phyloP scores from a whole-genome alignment of 1,284 basidiomycete genomes.

The Hypsizygus ulmarius region DNA sequence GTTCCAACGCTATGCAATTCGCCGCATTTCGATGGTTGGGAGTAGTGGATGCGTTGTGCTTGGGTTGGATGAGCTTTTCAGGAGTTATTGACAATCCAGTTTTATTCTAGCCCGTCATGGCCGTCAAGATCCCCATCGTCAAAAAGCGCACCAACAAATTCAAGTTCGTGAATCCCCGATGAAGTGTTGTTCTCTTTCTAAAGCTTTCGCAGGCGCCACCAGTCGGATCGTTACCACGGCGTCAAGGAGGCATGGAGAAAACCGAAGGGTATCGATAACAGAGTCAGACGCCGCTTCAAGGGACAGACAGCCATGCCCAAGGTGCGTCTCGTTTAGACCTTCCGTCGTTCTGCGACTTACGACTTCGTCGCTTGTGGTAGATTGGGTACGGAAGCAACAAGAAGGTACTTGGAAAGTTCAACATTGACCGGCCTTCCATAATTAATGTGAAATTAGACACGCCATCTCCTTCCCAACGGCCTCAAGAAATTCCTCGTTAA shows the following conservation, averaged over 20 bases:
- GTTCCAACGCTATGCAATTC: conserved; percentile 10
- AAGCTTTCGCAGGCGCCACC: conserved; percentile 75
- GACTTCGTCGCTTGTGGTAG: conserved; percentile 28
- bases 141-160: conserved; percentile 96
- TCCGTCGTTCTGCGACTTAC: background rate
- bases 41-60: conserved; percentile 33
- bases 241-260: conserved; percentile 98
- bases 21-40: conserved; percentile 5
- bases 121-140: conserved; percentile 85
- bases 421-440: background rate
- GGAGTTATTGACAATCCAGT: conserved; percentile 16
- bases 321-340: conserved; percentile 42
- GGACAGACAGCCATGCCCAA: conserved; percentile 95
- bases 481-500: conserved; percentile 92
- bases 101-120: conserved; percentile 59
- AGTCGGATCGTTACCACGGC: conserved; percentile 93
- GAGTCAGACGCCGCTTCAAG: conserved; percentile 94
- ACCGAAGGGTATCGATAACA: conserved; percentile 97
- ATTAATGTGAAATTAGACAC: conserved; percentile 54
- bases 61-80: conserved; percentile 19
- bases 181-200: conserved; percentile 18
- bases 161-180: conserved; percentile 61
- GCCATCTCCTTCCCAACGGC: conserved; percentile 92
- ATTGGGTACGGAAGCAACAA: conserved; percentile 88
- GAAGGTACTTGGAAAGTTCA: conserved; percentile 41